Evolutionary conservation across 306 rosid genomes (phyloP).

Genomic region (Gleditsia sinensis): DNA sequence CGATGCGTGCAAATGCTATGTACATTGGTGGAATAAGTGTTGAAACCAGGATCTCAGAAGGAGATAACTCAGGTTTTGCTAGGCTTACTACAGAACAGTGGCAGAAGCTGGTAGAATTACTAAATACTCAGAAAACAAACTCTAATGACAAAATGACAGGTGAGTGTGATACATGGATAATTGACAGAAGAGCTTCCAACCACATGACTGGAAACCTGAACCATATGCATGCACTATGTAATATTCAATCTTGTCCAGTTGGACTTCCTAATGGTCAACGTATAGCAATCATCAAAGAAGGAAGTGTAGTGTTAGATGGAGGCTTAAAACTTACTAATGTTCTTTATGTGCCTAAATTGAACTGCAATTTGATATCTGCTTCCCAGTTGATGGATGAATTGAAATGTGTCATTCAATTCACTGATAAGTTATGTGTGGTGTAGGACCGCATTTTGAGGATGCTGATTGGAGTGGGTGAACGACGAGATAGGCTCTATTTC

Average conservation of each 20-base stretch:
- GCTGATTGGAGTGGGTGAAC: neutral
- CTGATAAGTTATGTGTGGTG: neutral
- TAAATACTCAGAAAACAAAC: neutral
- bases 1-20: neutral
- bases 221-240: neutral
- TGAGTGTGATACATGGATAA: neutral
- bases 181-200: neutral
- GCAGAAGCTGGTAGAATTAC: neutral
- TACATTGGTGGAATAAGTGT: neutral
- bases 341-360: neutral
- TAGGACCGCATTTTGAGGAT: neutral
- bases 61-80: neutral
- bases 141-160: neutral
- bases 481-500: neutral
- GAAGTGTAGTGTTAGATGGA: neutral
- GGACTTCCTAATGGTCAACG: neutral
- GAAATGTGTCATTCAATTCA: neutral
- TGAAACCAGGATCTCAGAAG: neutral
- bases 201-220: neutral
- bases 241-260: neutral
- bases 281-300: neutral
- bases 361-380: neutral
- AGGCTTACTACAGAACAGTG: neutral
- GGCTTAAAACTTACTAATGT: neutral
- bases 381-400: neutral